Evolutionary conservation across 306 rosid species (phyloP), one percentile per base, ranked within the genome.

Genomic region (Acmispon strigosus): DNA sequence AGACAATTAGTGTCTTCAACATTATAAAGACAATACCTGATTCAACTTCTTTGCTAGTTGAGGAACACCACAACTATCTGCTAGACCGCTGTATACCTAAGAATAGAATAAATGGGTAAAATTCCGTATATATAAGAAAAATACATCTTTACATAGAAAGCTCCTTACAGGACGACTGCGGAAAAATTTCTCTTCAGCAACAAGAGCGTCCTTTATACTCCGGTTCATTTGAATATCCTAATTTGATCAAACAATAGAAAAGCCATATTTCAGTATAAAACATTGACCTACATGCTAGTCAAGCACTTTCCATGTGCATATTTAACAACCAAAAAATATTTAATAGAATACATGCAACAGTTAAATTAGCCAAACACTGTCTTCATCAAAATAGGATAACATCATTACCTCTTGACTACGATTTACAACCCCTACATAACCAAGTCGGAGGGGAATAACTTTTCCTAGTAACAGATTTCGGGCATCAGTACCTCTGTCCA

Each of bases 401-500:
- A 73, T 34, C 65, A 76, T 80, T 87, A 91, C 97, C 99, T 95
- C 99, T 67, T 95, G 99, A 80, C 99, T 91, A 49, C 99, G 97
- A 82, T 95, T 95, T 72, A 95, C 97, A 69, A 95, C 96, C 8
- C 96, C 99, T 53, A 95, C 84, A 72, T 95, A 95, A 70, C 99
- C 99, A 82, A 91, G 99, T 79, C 92, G 89, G 34, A 95, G 86
- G 60, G 97, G 99, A 76, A 95, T 95, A 69, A 95, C 89, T 87
- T 95, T 91, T 84, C 99, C 99, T 24, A 77, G 89, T 87, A 95
- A 87, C 66, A 95, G 89, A 80, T 95, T 95, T 43, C 91, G 87
- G 20, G 99, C 99, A 86, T 95, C 99, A 32, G 99, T 95, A 86
- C 99, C 99, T 89, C 99, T 91, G 80, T 95, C 99, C 99, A 95